Conservation (phyloP, 495 filamentous ascomycete genomes). For the Penicillium malachiteum region DNA sequence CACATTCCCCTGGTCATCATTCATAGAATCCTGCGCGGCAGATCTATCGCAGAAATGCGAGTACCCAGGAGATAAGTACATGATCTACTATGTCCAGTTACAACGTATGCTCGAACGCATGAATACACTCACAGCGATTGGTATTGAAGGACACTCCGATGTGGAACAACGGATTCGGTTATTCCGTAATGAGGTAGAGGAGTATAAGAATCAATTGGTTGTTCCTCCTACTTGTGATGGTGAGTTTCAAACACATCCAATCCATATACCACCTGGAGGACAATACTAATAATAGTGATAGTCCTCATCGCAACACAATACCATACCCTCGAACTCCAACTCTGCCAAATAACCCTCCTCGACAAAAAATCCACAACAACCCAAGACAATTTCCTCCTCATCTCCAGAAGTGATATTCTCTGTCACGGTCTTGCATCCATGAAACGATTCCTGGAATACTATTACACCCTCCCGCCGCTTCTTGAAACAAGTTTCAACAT, state of each 20-base stretch:
- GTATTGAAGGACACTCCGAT: conserved; percentile 7
- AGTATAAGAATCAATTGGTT: conserved; percentile 14
- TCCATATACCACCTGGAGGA: not conserved
- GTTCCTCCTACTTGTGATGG: conserved; percentile 7
- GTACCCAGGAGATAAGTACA: conserved; percentile 13
- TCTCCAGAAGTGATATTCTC: conserved; percentile 7
- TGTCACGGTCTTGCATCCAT: conserved; percentile 15
- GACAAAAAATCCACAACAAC: conserved; percentile 6
- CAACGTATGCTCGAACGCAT: conserved; percentile 16
- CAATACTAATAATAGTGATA: not conserved
- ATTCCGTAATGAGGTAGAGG: conserved; percentile 11
- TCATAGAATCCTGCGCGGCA: conserved; percentile 17
- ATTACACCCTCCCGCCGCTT: conserved; percentile 5
- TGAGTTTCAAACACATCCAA: not conserved
- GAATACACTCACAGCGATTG: conserved; percentile 1
- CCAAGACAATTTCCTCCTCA: not conserved
- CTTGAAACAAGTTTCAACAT: conserved; percentile 8
- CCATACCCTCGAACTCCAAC: conserved; percentile 14
- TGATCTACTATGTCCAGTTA: conserved; percentile 12
- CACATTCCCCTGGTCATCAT: conserved; percentile 16
- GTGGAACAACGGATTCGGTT: conserved; percentile 11
- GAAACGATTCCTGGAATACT: conserved; percentile 14
- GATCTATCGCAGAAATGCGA: conserved; percentile 15
- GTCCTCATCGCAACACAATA: conserved; percentile 9
- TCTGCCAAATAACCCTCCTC: conserved; percentile 16